Evolutionary conservation across 306 rosid species (phyloP).

Genomic region (Quercus suber): DNA sequence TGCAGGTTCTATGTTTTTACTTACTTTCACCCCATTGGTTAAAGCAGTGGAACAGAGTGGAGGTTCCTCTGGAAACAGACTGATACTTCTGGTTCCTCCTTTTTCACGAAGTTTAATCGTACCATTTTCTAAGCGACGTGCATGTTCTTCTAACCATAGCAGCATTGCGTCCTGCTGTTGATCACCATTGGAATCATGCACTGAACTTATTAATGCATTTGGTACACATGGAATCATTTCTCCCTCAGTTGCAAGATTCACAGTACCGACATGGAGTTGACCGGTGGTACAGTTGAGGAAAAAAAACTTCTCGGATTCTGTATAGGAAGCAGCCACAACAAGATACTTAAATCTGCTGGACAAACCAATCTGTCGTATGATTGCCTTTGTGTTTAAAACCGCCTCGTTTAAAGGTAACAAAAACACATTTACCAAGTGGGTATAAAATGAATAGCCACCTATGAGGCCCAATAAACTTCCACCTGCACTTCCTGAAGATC

Average conservation of each 20-base stretch:
- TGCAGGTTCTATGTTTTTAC: neutral
- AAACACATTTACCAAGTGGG: constrained; percentile 53
- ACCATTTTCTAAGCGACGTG: constrained; percentile 66
- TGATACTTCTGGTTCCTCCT: constrained; percentile 41
- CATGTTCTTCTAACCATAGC: constrained; percentile 93
- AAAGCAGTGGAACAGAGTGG: constrained; percentile 73
- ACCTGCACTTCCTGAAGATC: constrained; percentile 13
- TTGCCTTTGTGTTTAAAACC: constrained; percentile 36
- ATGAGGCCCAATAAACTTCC: constrained; percentile 67
- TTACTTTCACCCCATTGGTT: constrained; percentile 80
- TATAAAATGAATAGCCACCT: constrained; percentile 79
- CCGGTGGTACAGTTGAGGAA: constrained; percentile 71
- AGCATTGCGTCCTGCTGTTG: constrained; percentile 81
- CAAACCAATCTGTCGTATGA: constrained; percentile 27
- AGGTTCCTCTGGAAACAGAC: constrained; percentile 72
- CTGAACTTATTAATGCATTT: constrained; percentile 42
- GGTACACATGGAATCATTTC: constrained; percentile 91
- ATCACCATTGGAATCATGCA: constrained; percentile 32
- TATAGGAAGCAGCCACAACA: constrained; percentile 63
- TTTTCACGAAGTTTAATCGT: constrained; percentile 57
- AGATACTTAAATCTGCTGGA: constrained; percentile 43
- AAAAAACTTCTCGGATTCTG: constrained; percentile 45
- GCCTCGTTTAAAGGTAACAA: constrained; percentile 57
- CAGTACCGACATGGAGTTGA: constrained; percentile 76
- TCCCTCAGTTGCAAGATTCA: constrained; percentile 34